Evolutionary conservation across 441 rosid genomes (phyloP).

Genomic region (Eruca vesicaria): DNA sequence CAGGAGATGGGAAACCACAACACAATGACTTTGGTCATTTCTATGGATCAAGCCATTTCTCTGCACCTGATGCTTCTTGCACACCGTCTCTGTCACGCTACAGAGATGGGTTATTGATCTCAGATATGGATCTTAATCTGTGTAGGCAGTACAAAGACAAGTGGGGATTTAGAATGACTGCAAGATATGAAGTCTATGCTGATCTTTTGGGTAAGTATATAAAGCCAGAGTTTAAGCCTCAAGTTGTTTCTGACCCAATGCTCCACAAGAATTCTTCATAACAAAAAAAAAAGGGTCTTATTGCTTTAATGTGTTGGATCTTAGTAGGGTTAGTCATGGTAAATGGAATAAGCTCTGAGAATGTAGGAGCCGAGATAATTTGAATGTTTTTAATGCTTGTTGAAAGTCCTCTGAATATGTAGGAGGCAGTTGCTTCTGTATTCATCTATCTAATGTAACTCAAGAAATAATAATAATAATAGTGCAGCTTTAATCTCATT

Average conservation of each 20-base stretch:
- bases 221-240: constrained; percentile 78
- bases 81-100: constrained; percentile 77
- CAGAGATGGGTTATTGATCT: constrained; percentile 77
- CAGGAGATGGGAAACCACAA: constrained; percentile 90
- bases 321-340: background rate
- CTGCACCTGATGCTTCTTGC: constrained; percentile 96
- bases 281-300: background rate
- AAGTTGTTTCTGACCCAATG: constrained; percentile 71
- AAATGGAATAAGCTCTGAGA: background rate
- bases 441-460: background rate
- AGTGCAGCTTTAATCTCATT: background rate
- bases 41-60: constrained; percentile 89
- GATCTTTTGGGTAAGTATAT: constrained; percentile 54
- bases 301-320: background rate
- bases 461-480: background rate
- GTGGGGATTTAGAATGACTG: constrained; percentile 96
- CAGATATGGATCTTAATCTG: constrained; percentile 93
- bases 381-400: background rate
- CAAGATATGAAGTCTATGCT: constrained; percentile 74
- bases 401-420: background rate
- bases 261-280: constrained; percentile 57
- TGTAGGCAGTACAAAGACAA: constrained; percentile 92
- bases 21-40: constrained; percentile 90
- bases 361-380: background rate
- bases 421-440: background rate